Conservation (phyloP, 805 yeast species). For the Lipomyces chichibuensis region DNA sequence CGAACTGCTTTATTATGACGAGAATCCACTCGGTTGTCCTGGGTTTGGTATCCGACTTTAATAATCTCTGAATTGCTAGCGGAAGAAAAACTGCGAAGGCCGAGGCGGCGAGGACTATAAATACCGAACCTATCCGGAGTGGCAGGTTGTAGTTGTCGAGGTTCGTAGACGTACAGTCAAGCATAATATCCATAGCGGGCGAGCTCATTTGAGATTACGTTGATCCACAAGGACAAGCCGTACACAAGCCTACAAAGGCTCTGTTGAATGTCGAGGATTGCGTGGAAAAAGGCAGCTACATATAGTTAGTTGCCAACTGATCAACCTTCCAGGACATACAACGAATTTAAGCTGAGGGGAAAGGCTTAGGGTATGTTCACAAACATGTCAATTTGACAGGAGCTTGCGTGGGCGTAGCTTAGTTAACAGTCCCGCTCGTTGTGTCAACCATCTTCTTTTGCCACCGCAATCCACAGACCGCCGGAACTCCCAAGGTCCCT, state of each 20-base stretch:
- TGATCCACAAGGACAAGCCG: neutral
- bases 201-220: neutral
- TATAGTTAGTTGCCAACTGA: neutral
- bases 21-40: slow-evolving; percentile 25
- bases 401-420: too few species aligned
- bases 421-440: too few species aligned
- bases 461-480: neutral
- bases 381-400: neutral
- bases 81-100: slow-evolving; percentile 34
- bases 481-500: neutral
- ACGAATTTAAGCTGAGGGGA: too few species aligned
- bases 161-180: slow-evolving; percentile 5
- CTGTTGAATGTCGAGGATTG: neutral
- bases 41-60: slow-evolving; percentile 11
- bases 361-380: neutral
- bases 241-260: neutral
- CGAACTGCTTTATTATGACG: slow-evolving; percentile 69
- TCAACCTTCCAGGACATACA: too few species aligned
- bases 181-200: neutral
- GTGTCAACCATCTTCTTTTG: neutral
- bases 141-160: slow-evolving; percentile 22
- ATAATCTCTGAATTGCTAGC: slow-evolving; percentile 14
- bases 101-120: slow-evolving; percentile 33
- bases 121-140: slow-evolving; percentile 33
- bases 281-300: neutral